Percentiles rank a stretch among this genome's conserved stretches.
phyloP scores from a whole-genome alignment of 78 protist species.

The Planoprotostelium fungivorum region DNA sequence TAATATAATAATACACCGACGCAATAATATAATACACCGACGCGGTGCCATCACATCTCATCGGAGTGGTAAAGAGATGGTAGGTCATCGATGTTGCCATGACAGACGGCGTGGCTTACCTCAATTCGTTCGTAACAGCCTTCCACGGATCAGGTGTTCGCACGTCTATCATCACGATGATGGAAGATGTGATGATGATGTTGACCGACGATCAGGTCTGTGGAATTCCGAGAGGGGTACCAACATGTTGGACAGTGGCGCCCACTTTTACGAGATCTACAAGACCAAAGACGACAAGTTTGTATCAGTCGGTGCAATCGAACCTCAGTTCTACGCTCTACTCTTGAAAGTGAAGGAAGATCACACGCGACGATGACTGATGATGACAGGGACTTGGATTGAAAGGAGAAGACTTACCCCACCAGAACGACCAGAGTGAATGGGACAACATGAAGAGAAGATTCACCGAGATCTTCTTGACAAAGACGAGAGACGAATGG shows the following conservation, averaged over 20 bases:
- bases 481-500: slow-evolving; percentile 68
- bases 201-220: neutral
- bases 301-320: slow-evolving; percentile 60
- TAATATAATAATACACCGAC: no score
- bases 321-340: slow-evolving; percentile 38
- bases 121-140: slow-evolving; percentile 4
- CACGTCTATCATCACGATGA: neutral
- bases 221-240: slow-evolving; percentile 29
- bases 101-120: slow-evolving; percentile 22
- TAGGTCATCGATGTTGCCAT: slow-evolving; percentile 45
- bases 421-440: neutral
- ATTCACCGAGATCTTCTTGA: slow-evolving; percentile 20
- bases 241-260: slow-evolving; percentile 61
- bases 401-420: slow-evolving; percentile 6
- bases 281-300: slow-evolving; percentile 28
- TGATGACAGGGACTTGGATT: slow-evolving; percentile 16
- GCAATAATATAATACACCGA: no score
- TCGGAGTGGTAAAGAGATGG: no score
- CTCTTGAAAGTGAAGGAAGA: neutral
- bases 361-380: neutral
- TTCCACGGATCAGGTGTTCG: neutral
- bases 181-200: slow-evolving; percentile 12
- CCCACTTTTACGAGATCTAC: slow-evolving; percentile 66
- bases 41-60: no score
- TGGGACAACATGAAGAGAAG: slow-evolving; percentile 28